Evolutionary conservation across 805 yeast species (phyloP), one percentile per base, ranked within the genome.

Genomic region (Yarrowia keelungensis): DNA sequence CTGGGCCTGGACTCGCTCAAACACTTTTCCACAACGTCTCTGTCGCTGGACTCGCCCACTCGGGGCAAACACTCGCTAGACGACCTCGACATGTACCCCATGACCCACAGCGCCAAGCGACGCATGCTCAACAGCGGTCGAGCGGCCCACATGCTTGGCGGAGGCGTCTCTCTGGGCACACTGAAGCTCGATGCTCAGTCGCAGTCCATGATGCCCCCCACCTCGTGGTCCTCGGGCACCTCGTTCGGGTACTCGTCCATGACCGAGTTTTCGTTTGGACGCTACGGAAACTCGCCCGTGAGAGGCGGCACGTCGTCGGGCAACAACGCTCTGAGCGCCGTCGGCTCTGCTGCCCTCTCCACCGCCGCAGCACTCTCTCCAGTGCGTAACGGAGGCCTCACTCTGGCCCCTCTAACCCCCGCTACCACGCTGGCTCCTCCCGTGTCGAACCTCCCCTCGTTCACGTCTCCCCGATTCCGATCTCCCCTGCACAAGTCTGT

Each of bases 341-440:
- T 43, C 15, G 64, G 64, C 22, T 56, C 64, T 14, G 64, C 64
- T 12, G 49, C 64, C n/a, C 64, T 56, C 14, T 32, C 47, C 12
- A n/a, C 49, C 1, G 64, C 64, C 22, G 59, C 59, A 1, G 59
- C 59, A 5, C 64, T 56, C 19, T 64, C 68, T 22, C 68, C 68
- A 26, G 58, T 50, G 22, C 46, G 59, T 35, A 49, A 49, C 47
- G 59, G 59, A 15, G 69, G 71, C 35, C 62, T 71, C 47, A 68
- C 65, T 10, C 42, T 71, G 62, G 72, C 71, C 38, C 71, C 72
- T 38, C 58, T 69, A 38, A 71, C 69, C 46, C 68, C 68, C 49
- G 58, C 68, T 35, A 64, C 58, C 19, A 64, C 68, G 26, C 59
- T 64, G 42, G 59, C 59, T 0, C 68, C 68, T 32, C 68, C 68